Conservation (phyloP, 352 stramenopile species). For the Thraustochytrium sp. region DNA sequence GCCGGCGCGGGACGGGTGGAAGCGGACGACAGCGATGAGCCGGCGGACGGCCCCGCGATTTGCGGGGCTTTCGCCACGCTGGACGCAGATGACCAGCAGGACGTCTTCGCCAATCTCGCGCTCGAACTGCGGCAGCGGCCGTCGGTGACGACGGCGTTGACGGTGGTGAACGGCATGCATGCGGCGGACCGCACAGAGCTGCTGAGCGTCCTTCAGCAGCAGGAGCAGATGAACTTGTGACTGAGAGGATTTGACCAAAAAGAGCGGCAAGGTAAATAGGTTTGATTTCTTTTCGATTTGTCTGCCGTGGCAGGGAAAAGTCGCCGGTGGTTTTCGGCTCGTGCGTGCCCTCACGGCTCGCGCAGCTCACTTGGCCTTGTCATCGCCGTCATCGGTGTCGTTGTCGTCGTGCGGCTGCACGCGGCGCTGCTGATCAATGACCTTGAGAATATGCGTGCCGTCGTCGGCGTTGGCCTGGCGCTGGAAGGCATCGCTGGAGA, state of each 20-base stretch:
- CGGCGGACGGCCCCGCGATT: neutral
- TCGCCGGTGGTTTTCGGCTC: too few species aligned
- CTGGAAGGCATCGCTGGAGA: neutral
- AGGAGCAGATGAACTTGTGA: too few species aligned
- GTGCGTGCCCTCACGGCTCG: too few species aligned
- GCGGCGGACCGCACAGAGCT: neutral
- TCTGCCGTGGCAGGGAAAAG: too few species aligned
- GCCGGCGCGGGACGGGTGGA: too few species aligned
- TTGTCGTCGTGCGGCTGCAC: too few species aligned
- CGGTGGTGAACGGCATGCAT: neutral
- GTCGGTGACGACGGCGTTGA: neutral
- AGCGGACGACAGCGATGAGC: neutral
- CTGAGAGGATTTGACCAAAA: too few species aligned
- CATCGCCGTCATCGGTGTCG: too few species aligned
- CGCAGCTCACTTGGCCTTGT: too few species aligned
- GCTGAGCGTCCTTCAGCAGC: neutral
- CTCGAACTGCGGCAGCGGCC: neutral
- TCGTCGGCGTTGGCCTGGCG: neutral
- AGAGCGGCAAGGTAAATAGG: too few species aligned
- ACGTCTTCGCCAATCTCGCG: neutral
- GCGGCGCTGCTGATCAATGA: too few species aligned
- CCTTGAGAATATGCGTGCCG: neutral
- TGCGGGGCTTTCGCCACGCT: neutral
- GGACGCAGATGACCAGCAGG: neutral
- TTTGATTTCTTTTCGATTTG: too few species aligned